Evolutionary conservation across 306 rosid species (phyloP), one percentile per base, ranked within the genome.

Genomic region (Sechiopsis laciniata): DNA sequence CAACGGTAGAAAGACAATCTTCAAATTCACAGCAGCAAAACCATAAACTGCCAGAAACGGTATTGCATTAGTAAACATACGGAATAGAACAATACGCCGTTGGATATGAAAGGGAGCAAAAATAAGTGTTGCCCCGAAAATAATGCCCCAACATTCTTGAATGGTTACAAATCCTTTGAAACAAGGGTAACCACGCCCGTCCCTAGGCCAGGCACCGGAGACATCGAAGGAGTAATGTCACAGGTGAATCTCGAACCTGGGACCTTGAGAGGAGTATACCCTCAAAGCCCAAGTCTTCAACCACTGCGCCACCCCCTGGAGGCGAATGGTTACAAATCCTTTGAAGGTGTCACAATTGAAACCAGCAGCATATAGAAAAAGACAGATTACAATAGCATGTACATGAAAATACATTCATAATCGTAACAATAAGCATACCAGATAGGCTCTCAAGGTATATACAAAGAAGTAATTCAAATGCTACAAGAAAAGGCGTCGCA

Each of bases 381-480:
- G 48, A 42, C 11, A 42, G 10, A 42, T 42, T 63, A 63, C 52
- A 64, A 4, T 8, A 10, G 4, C 40, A 68, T 7, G 29, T 17
- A 68, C 37, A 68, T 21, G 37, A 12, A 48, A 69, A 48, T 7
- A 12, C 48, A 42, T 69, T 26, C 20, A 14, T 50, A 22, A 14
- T 0, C 68, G 61, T 37, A 37, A 8, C 45, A 42, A 42, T 59
- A 24, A 54, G 74, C 53, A 52, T 95, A 95, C 99, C 96, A 35
- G 87, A 68, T 79, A 79, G 57, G 78, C 96, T 88, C 88, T 95
- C 96, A 54, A 95, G 99, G 81, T 95, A 88, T 81, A 91, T 87
- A 87, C 99, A 95, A 75, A 95, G 96, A 79, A 95, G 99, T 84
- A 95, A 84, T 71, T 95, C 99, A 81, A 95, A 95, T 65, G 99